phyloP scores from a whole-genome alignment of 2,329 filamentous ascomycete species.

The Scleromitrula shiraiana region DNA sequence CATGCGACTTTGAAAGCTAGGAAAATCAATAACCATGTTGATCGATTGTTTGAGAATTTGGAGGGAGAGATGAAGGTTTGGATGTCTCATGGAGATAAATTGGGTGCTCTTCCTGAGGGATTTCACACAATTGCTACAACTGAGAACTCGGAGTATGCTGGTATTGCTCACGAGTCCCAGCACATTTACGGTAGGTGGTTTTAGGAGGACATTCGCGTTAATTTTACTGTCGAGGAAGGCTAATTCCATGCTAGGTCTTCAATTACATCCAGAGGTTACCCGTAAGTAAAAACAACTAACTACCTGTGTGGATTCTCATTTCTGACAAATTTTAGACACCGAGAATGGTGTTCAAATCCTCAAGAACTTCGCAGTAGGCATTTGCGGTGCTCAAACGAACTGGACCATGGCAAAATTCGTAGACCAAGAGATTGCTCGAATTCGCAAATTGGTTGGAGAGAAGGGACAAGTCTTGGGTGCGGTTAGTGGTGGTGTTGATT shows the following conservation, averaged over 20 bases:
- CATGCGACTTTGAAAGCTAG: slow-evolving; percentile 45
- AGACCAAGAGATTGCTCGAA: slow-evolving; percentile 70
- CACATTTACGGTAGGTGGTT: slow-evolving; percentile 54
- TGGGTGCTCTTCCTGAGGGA: slow-evolving; percentile 61
- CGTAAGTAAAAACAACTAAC: neutral
- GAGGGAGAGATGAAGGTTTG: slow-evolving; percentile 63
- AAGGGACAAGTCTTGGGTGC: slow-evolving; percentile 74
- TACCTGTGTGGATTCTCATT: neutral
- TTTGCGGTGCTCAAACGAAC: slow-evolving; percentile 67
- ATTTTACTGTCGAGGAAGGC: neutral
- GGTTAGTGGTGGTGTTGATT: slow-evolving; percentile 39
- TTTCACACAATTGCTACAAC: slow-evolving; percentile 72
- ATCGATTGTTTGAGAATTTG: slow-evolving; percentile 71
- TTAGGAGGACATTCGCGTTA: neutral
- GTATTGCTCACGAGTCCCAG: slow-evolving; percentile 63
- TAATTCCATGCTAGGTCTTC: slow-evolving; percentile 3
- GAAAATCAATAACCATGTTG: slow-evolving; percentile 52
- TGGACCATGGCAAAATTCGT: slow-evolving; percentile 87
- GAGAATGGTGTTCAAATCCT: slow-evolving; percentile 62
- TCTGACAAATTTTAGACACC: slow-evolving; percentile 59
- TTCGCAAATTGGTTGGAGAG: slow-evolving; percentile 72
- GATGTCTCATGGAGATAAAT: slow-evolving; percentile 90
- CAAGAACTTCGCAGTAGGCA: slow-evolving; percentile 74
- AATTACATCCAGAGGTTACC: slow-evolving; percentile 48
- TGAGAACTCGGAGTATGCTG: slow-evolving; percentile 68